Percentiles rank a stretch among this genome's conserved stretches.
Evolutionary conservation across 495 filamentous ascomycete species (phyloP).

Genomic region (Podospora appendiculata): DNA sequence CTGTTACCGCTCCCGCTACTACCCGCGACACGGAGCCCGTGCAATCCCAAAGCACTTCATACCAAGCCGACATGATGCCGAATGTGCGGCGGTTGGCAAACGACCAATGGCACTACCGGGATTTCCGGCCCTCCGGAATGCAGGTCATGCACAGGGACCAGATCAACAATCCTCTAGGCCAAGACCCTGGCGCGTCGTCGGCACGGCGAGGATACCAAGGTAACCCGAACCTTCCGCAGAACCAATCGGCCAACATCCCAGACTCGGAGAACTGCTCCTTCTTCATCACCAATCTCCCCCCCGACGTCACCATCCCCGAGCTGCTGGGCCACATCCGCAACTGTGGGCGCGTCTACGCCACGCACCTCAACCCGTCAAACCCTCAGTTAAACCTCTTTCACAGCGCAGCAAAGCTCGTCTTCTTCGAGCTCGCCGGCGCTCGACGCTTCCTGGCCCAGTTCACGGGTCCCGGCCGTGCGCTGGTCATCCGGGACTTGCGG

Average conservation of each 20-base stretch:
- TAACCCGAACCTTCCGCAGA: slow-evolving; percentile 11
- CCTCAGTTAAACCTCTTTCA: slow-evolving; percentile 5
- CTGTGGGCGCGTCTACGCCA: slow-evolving; percentile 28
- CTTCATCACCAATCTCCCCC: slow-evolving; percentile 28
- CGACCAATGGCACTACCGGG: not conserved
- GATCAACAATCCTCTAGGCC: not conserved
- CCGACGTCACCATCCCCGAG: slow-evolving; percentile 9
- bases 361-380: slow-evolving; percentile 25
- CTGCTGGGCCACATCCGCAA: slow-evolving; percentile 22
- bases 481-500: not conserved
- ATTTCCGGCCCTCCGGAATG: not conserved
- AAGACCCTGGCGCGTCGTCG: not conserved
- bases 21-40: too few species aligned
- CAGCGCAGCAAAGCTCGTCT: slow-evolving; percentile 29
- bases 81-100: not conserved
- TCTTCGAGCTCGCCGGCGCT: slow-evolving; percentile 24
- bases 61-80: not conserved
- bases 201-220: slow-evolving; percentile 21
- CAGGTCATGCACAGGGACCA: not conserved
- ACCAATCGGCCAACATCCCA: slow-evolving; percentile 24
- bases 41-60: not conserved
- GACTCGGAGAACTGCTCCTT: slow-evolving; percentile 24
- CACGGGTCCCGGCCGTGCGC: not conserved
- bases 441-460: not conserved
- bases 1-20: too few species aligned